Evolutionary conservation across 2,329 filamentous ascomycete species (phyloP), one percentile per base, ranked within the genome.

Genomic region (Seiridium cupressi): DNA sequence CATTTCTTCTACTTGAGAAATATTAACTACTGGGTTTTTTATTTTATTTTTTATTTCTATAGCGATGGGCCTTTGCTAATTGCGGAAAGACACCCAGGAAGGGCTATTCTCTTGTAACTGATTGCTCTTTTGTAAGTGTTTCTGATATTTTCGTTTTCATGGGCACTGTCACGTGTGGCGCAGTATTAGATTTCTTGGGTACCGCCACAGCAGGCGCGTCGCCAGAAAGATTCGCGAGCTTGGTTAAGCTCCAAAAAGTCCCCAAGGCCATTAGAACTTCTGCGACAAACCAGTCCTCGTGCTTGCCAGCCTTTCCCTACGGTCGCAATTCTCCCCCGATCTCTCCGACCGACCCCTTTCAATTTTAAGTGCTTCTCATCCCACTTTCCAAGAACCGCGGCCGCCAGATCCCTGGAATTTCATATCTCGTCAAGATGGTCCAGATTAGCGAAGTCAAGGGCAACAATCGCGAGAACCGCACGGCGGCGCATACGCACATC

Each of bases 401-500:
- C 18, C 18, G 18, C 18, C 18, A 26, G 18, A 26, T 26, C 18
- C 18, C 18, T 26, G 18, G 18, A 26, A 26, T 26, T 31, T 26
- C n/a, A 49, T 18, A 49, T 49, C 18, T 36, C 32, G 69, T 71
- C 71, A 82, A 72, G 68, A 94, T 93, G 90, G 91, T 94, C 69
- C 89, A 93, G 76, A 93, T 95, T 78, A 96, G 91, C 81, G 93
- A 97, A 81, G 91, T 96, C 72, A 96, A 96, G 83, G 90, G 90
- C 81, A 94, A 92, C 79, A 88, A 89, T 81, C 93, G 95, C 81
- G 94, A 97, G 77, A 95, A 96, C 80, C 89, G 95, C 73, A 99
- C 95, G 53, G 94, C 95, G 63, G 91, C 94, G 68, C 95, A 99
- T 79, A 97, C 94, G 57, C 95, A 99, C 78, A 99, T 99, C 84